Conservation (phyloP, 176 grass and related monocot genomes). For the Oryza glaberrima region DNA sequence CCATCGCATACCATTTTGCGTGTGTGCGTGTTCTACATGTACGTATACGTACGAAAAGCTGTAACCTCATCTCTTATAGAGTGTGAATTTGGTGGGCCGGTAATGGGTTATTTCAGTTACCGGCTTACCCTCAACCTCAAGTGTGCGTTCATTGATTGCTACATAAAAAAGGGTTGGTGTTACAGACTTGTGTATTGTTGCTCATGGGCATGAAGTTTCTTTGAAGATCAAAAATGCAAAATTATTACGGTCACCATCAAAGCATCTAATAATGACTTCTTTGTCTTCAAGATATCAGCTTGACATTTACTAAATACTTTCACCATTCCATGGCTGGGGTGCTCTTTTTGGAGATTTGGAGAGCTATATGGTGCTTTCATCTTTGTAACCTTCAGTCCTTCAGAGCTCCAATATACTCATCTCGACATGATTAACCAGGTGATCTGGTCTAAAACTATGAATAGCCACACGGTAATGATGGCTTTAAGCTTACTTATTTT, state of each 20-base stretch:
- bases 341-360: conserved; percentile 20
- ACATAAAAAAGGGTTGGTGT: conserved; percentile 32
- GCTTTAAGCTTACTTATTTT: background rate
- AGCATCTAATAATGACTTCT: conserved; percentile 35
- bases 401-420: background rate
- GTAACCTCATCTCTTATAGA: conserved; percentile 41
- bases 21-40: conserved; percentile 51
- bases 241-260: background rate
- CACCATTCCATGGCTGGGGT: background rate
- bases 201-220: conserved; percentile 14
- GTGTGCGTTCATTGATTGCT: conserved; percentile 36
- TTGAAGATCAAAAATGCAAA: conserved; percentile 14
- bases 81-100: conserved; percentile 63
- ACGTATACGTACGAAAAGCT: conserved; percentile 44
- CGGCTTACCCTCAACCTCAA: conserved; percentile 24
- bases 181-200: background rate
- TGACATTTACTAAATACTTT: conserved; percentile 39
- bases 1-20: conserved; percentile 45
- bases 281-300: conserved; percentile 34
- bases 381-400: background rate
- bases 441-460: background rate
- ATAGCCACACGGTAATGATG: conserved; percentile 12
- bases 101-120: conserved; percentile 39
- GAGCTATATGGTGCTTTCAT: background rate
- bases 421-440: conserved; percentile 31